These are phyloP conservation scores for Xylariaceae sp. DNA, from an alignment of 2,329 filamentous ascomycete species.

Conservation along the genomic window DNA sequence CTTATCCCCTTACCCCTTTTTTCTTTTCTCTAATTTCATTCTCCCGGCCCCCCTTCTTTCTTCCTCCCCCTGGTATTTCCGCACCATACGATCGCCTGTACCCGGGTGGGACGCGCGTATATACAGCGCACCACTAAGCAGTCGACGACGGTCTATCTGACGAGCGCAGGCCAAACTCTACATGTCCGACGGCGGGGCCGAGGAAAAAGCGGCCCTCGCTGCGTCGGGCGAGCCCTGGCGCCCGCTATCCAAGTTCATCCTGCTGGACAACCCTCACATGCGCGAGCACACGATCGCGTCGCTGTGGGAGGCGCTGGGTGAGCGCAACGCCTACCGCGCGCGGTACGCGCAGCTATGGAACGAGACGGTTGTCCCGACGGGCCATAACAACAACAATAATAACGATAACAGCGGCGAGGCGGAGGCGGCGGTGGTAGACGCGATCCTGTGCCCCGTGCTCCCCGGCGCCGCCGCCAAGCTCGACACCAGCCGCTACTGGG, in stretches of 20 bases:
- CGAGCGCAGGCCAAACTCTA: constrained; percentile 47
- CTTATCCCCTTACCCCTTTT: not conserved
- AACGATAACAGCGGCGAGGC: constrained; percentile 13
- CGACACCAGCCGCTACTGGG: constrained; percentile 59
- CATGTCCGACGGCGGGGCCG: constrained; percentile 62
- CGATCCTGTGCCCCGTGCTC: constrained; percentile 63
- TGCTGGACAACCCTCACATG: constrained; percentile 53
- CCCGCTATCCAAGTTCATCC: constrained; percentile 62
- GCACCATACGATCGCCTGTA: not conserved
- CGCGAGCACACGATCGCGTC: constrained; percentile 43
- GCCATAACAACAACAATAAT: too few relatives aligned
- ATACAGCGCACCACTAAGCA: too few relatives aligned
- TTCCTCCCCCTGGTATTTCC: not conserved
- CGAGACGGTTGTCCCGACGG: too few relatives aligned
- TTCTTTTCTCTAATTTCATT: too few relatives aligned
- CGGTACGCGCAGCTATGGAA: constrained; percentile 44
- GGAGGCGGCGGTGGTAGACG: constrained; percentile 50
- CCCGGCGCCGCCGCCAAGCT: constrained; percentile 49
- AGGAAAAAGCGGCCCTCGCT: constrained; percentile 53
- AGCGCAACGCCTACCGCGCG: constrained; percentile 45
- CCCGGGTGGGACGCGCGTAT: too few relatives aligned
- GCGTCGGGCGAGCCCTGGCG: constrained; percentile 59
- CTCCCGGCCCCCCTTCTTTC: not conserved
- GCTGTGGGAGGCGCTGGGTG: constrained; percentile 44
- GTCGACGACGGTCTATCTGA: constrained; percentile 1